These are phyloP conservation scores for Fusarium armeniacum DNA, from an alignment of 2,329 filamentous ascomycete genomes.

Conservation along the genomic window DNA sequence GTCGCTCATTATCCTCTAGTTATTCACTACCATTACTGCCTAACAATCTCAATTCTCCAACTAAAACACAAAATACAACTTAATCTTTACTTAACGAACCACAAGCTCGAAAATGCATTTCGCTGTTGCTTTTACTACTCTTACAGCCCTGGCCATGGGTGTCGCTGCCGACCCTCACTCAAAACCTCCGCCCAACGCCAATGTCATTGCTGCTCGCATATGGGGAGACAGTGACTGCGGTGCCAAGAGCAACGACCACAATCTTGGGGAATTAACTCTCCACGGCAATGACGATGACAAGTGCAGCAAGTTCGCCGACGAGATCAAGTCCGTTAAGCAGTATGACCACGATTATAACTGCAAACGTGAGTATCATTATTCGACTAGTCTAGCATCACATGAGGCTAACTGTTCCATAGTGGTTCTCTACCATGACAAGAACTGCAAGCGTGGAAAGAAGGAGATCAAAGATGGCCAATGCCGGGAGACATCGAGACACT, in stretches of 20 bases:
- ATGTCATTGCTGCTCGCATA: conserved; percentile 27
- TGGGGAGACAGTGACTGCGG: conserved; percentile 25
- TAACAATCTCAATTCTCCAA: neutral
- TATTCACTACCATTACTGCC: neutral
- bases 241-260: conserved; percentile 11
- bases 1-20: neutral
- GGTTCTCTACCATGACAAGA: conserved; percentile 14
- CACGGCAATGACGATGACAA: conserved; percentile 12
- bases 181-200: conserved; percentile 11
- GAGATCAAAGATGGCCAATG: conserved; percentile 20
- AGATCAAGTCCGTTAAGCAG: conserved; percentile 24
- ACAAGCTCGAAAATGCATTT: conserved; percentile 19
- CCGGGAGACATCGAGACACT: neutral
- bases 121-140: conserved; percentile 4
- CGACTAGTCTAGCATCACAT: neutral
- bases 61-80: neutral
- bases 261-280: conserved; percentile 20
- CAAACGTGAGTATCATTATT: conserved; percentile 5
- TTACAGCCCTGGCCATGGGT: conserved; percentile 19
- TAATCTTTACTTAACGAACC: neutral
- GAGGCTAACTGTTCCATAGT: neutral
- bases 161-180: conserved; percentile 4
- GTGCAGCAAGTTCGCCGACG: conserved; percentile 17
- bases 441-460: conserved; percentile 33
- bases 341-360: conserved; percentile 11